Conservation (phyloP, 1,284 basidiomycete genomes). For the Serendipita sp. region DNA sequence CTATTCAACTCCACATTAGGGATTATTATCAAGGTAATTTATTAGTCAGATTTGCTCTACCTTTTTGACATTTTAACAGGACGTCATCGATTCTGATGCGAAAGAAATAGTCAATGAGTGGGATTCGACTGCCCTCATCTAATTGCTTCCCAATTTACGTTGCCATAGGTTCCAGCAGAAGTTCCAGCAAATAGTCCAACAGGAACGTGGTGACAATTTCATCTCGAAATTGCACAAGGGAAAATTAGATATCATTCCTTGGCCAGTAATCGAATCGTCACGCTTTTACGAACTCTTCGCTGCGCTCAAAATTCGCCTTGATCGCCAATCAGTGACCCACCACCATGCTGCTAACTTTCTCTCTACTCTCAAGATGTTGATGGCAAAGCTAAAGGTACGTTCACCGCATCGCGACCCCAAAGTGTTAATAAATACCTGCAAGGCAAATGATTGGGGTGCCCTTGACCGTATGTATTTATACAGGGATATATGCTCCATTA, state of each 20-base stretch:
- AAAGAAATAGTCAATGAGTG: constrained; percentile 43
- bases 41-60: too few species aligned
- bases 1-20: constrained; percentile 44
- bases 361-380: constrained; percentile 43
- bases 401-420: neutral
- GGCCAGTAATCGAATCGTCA: constrained; percentile 48
- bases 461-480: constrained; percentile 33
- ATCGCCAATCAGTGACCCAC: constrained; percentile 33
- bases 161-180: constrained; percentile 34
- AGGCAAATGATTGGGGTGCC: constrained; percentile 52
- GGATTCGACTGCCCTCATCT: constrained; percentile 12
- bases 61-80: constrained; percentile 22
- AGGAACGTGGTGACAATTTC: constrained; percentile 48
- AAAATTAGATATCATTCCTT: constrained; percentile 41
- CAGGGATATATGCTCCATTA: neutral
- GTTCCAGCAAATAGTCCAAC: constrained; percentile 40
- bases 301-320: constrained; percentile 29
- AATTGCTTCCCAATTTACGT: neutral
- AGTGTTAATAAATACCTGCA: neutral
- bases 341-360: constrained; percentile 38
- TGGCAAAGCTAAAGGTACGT: constrained; percentile 48
- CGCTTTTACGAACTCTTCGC: constrained; percentile 42
- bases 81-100: constrained; percentile 44
- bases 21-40: constrained; percentile 44
- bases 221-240: constrained; percentile 41